Percentiles rank a stretch among this genome's conserved stretches.
Conservation (phyloP, 176 grass and related monocot species). For the Musa beccarii region DNA sequence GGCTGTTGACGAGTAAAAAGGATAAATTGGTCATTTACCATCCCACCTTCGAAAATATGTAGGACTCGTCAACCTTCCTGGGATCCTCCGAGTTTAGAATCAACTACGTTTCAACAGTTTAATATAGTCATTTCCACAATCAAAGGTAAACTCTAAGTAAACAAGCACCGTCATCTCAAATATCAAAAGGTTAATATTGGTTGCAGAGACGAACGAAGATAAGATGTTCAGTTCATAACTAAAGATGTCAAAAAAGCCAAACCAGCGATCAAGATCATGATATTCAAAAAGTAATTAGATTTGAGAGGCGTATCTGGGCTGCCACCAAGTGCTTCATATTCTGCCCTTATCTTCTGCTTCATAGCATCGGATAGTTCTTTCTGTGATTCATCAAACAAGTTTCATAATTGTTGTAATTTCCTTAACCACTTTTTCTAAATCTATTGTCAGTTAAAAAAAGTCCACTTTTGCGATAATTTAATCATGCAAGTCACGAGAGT, state of each 20-base stretch:
- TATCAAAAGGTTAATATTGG: no score
- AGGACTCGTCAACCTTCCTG: no score
- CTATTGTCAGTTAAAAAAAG: not conserved
- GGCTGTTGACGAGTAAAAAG: no score
- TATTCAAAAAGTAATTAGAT: slow-evolving; percentile 98
- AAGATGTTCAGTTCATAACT: slow-evolving; percentile 41
- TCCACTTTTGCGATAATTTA: no score
- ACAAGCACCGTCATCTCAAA: no score
- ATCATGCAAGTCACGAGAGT: not conserved
- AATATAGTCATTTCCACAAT: no score
- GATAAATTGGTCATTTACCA: no score
- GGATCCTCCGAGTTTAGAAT: no score
- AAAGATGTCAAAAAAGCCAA: slow-evolving; percentile 81
- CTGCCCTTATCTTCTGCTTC: slow-evolving; percentile 30
- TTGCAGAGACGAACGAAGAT: not conserved
- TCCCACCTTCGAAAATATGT: no score
- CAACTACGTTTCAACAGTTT: no score
- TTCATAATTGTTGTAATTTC: slow-evolving; percentile 19
- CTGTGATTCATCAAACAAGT: slow-evolving; percentile 19
- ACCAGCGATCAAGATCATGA: slow-evolving; percentile 70
- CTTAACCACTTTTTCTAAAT: not conserved
- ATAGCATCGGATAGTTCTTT: slow-evolving; percentile 36
- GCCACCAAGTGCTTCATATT: slow-evolving; percentile 74
- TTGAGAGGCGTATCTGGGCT: slow-evolving; percentile 76
- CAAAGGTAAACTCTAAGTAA: no score